Evolutionary conservation across 208 protist species (phyloP), one percentile per base, ranked within the genome.

Genomic region (Entamoeba moshkovskii): DNA sequence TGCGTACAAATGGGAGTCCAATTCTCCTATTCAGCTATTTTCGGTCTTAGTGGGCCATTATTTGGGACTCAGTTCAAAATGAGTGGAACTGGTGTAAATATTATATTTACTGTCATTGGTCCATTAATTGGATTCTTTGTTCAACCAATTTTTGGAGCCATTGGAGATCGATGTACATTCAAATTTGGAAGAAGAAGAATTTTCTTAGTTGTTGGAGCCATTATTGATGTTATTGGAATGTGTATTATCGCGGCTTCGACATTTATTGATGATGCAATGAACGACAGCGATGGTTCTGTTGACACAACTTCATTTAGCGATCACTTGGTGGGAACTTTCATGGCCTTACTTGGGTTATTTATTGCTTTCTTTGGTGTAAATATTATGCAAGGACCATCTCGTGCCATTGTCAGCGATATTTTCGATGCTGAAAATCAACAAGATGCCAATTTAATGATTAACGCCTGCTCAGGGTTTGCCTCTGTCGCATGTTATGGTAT

Each of bases 61-160:
- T 52, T 52, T 52, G 47, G 47, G 18, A 52, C 47, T 52, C 47
- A 52, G 18, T 52, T 52, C 3, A 8, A 52, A 52, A 52, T 52
- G 47, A 52, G 5, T 52, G 47, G 47, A 0, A 52, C 47, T 22
- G 47, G 47, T 1, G 47, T 52, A 16, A 52, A 52, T 5, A 5
- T 52, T 52, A 52, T 52, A 52, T 52, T 52, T 52, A 52, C 44
- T 2, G 8, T 45, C 16, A 3, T 45, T 4, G 93, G 93, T 15
- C 93, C 52, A 25, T 0, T 94, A 4, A 38, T 16, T 59, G 93
- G 93, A 42, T 52, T 94, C 29, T 45, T 94, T 45, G 93, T 94
- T 45, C 33, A 94, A n/a, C 93, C 93, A 25, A 92, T 94, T 29
- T 33, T 94, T 42, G 93, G 93, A n/a, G 25, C 93, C 3, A 44